Evolutionary conservation across 352 stramenopile species (phyloP).

Genomic region (Blastocystis hominis): DNA sequence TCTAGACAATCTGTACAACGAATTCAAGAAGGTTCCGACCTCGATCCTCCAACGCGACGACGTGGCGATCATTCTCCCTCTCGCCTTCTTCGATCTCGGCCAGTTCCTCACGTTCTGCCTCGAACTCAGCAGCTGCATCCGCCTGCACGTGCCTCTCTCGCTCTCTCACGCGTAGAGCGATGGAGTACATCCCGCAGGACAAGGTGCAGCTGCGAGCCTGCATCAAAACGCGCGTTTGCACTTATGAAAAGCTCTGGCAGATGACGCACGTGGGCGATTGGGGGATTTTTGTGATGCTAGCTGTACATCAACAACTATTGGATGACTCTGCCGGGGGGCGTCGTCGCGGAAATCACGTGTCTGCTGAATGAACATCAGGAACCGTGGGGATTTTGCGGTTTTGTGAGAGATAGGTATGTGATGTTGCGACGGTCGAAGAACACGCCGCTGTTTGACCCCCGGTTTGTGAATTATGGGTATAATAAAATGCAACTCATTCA

Average conservation of each 20-base stretch:
- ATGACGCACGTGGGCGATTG: neutral
- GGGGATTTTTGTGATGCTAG: neutral
- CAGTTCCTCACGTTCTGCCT: neutral
- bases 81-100: neutral
- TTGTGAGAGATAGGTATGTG: neutral
- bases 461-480: constrained; percentile 54
- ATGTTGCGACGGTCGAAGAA: neutral
- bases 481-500: constrained; percentile 56
- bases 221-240: neutral
- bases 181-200: neutral
- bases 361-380: constrained; percentile 23
- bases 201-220: neutral
- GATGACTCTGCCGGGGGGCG: neutral
- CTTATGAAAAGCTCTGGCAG: neutral
- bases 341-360: neutral
- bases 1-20: neutral
- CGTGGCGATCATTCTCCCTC: constrained; percentile 7
- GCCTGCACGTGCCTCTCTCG: neutral
- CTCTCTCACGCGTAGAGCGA: neutral
- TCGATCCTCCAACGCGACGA: neutral
- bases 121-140: neutral
- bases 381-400: neutral
- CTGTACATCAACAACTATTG: neutral
- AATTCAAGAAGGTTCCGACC: neutral
- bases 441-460: constrained; percentile 46